These are phyloP conservation scores for Nemophila menziesii DNA, from an alignment of 257 asterid species.

Conservation along the genomic window DNA sequence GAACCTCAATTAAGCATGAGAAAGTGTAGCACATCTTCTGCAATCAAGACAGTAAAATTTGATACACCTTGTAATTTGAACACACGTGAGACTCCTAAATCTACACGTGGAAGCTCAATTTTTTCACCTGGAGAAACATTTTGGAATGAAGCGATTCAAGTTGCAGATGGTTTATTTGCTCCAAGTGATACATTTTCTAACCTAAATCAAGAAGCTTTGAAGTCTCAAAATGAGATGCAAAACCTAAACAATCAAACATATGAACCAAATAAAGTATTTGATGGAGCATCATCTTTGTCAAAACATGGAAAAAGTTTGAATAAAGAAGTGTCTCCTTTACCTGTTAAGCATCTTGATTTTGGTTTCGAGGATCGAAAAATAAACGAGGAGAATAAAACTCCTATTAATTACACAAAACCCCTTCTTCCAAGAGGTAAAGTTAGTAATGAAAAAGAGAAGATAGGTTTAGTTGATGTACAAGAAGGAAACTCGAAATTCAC, in stretches of 20 bases:
- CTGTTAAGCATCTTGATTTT: constrained; percentile 92
- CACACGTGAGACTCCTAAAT: constrained; percentile 50
- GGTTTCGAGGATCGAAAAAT: constrained; percentile 38
- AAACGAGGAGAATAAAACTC: constrained; percentile 21
- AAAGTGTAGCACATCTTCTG: constrained; percentile 45
- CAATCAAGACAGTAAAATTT: constrained; percentile 26
- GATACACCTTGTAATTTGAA: constrained; percentile 42
- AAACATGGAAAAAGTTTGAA: constrained; percentile 38
- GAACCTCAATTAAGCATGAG: constrained; percentile 52
- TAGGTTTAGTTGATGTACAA: constrained; percentile 19
- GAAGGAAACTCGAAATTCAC: constrained; percentile 18
- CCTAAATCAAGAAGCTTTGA: constrained; percentile 28
- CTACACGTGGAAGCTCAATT: constrained; percentile 57
- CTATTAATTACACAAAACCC: constrained; percentile 19
- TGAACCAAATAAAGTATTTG: constrained; percentile 19
- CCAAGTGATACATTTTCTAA: constrained; percentile 29
- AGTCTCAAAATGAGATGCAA: constrained; percentile 22
- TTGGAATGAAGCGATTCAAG: constrained; percentile 90
- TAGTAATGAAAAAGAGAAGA: constrained; percentile 17
- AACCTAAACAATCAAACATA: constrained; percentile 28
- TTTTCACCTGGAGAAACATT: constrained; percentile 95
- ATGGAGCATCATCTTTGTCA: constrained; percentile 23
- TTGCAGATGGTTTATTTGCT: constrained; percentile 72
- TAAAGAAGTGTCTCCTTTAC: constrained; percentile 69
- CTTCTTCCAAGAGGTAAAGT: constrained; percentile 18